Percentiles rank a stretch among this genome's conserved stretches.
Evolutionary conservation across 208 protist species (phyloP).

Genomic region (Strigomonas culicis): DNA sequence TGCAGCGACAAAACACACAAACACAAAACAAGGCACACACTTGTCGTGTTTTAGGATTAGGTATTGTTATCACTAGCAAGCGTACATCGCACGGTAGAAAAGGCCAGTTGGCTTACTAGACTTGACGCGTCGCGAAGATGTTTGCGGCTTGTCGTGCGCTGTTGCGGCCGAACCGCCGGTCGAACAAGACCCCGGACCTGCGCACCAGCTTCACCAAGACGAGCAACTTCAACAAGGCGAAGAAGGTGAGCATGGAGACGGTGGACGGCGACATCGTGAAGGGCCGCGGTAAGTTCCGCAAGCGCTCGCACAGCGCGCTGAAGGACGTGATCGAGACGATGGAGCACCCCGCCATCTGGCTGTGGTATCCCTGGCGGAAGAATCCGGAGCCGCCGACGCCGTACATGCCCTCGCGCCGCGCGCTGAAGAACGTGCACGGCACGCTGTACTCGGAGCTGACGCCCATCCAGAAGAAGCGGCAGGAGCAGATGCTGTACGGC

Average conservation of each 20-base stretch:
- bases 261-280: constrained; percentile 79
- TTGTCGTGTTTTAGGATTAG: background rate
- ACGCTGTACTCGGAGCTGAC: constrained; percentile 77
- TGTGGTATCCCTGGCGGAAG: constrained; percentile 92
- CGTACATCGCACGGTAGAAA: no score
- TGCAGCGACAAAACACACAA: background rate
- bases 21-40: background rate
- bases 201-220: constrained; percentile 76
- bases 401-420: constrained; percentile 81
- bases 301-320: constrained; percentile 75
- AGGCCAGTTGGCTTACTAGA: no score
- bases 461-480: constrained; percentile 85
- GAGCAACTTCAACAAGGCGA: constrained; percentile 75
- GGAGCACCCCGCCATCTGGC: constrained; percentile 90
- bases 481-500: constrained; percentile 89
- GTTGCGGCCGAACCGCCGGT: constrained; percentile 37
- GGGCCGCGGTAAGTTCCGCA: constrained; percentile 75
- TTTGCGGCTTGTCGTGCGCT: background rate
- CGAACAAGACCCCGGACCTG: constrained; percentile 65
- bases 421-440: constrained; percentile 89
- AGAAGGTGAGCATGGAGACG: constrained; percentile 69
- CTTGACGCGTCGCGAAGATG: no score
- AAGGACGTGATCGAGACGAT: constrained; percentile 80
- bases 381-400: constrained; percentile 89
- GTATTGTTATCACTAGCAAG: no score